Base-by-base conservation (phyloP, 2,329 filamentous ascomycete species). In the Stagonosporopsis rhizophila region DNA sequence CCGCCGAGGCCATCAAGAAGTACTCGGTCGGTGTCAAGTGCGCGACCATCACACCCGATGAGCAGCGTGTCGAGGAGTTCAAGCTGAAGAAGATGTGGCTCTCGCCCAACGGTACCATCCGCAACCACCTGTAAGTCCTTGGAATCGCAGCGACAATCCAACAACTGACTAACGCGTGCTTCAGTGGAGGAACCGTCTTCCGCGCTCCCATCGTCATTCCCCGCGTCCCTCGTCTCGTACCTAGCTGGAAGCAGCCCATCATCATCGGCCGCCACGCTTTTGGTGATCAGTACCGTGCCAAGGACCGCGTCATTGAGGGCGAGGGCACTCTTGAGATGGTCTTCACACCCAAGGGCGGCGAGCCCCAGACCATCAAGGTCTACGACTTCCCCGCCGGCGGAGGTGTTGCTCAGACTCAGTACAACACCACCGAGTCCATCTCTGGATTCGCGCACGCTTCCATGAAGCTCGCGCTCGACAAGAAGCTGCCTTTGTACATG, bases 51-150 rank as follows among this genome's bases (percentile, higher is more conserved):
- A 99, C 95, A 39, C 95, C 95, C 35, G 95, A 99, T 77, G 95
- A 99, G 86, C 89, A 87, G 64, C 89, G 95, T 77, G 94, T 99
- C 27, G 86, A 98, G 83, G 95, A 98, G 81, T 99, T 98, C 81
- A 93, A 97, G 77, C 86, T 99, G 69, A 99, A 98, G 90, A 89
- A 98, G 83, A 98, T 98, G 95, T 99, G 95, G 95, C 85, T 98
- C 56, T 96, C 92, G 53, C 95, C 95, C 74, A 99, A 99, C 78
- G 95, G 95, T 76, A 99, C 87, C 60, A 88, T 89, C 75, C 79
- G 86, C 72, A 89, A 89, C 78, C 81, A 83, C 70, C 81, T 88
- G 78, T 82, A 75, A 69, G 80, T 25, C 6, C 17, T 2, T 25
- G 9, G 30, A 7, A 19, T 2, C 6, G 11, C 40, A 4, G 11